phyloP scores from a whole-genome alignment of 345 rosid species.

The Corchorus olitorius region DNA sequence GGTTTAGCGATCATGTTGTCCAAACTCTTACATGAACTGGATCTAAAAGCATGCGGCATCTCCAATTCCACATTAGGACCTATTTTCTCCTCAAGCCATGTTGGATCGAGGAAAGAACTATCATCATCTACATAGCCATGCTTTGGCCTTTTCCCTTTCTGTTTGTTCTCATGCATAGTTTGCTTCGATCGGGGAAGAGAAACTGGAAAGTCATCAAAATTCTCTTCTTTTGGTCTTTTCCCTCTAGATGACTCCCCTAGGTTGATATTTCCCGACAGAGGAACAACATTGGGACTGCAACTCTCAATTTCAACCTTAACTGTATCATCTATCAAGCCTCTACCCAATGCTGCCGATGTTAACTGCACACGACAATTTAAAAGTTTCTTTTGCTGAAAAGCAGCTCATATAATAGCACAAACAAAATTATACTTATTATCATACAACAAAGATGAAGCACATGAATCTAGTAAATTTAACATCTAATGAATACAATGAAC shows the following conservation, averaged over 20 bases:
- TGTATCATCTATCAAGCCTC: background rate
- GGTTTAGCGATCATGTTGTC: slow-evolving; percentile 50
- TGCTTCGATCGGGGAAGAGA: slow-evolving; percentile 25
- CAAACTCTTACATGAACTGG: slow-evolving; percentile 47
- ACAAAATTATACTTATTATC: background rate
- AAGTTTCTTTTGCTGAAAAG: slow-evolving; percentile 6
- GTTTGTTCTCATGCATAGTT: slow-evolving; percentile 29
- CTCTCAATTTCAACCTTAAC: background rate
- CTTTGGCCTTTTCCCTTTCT: slow-evolving; percentile 62
- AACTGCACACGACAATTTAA: slow-evolving; percentile 11
- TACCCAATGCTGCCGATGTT: background rate
- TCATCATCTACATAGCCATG: slow-evolving; percentile 47
- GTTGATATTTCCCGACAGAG: slow-evolving; percentile 29
- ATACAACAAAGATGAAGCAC: background rate
- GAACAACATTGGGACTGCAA: slow-evolving; percentile 1
- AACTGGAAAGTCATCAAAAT: slow-evolving; percentile 30
- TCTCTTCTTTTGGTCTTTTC: slow-evolving; percentile 73
- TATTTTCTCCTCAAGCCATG: slow-evolving; percentile 54
- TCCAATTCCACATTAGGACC: slow-evolving; percentile 26
- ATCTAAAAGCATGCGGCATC: slow-evolving; percentile 38
- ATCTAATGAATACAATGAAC: slow-evolving; percentile 11
- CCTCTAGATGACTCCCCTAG: slow-evolving; percentile 48
- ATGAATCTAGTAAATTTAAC: slow-evolving; percentile 13
- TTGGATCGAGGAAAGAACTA: slow-evolving; percentile 41
- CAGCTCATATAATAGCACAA: background rate